These are phyloP conservation scores for Aspergillus awamori DNA, from an alignment of 2,329 filamentous ascomycete genomes.

Conservation along the genomic window DNA sequence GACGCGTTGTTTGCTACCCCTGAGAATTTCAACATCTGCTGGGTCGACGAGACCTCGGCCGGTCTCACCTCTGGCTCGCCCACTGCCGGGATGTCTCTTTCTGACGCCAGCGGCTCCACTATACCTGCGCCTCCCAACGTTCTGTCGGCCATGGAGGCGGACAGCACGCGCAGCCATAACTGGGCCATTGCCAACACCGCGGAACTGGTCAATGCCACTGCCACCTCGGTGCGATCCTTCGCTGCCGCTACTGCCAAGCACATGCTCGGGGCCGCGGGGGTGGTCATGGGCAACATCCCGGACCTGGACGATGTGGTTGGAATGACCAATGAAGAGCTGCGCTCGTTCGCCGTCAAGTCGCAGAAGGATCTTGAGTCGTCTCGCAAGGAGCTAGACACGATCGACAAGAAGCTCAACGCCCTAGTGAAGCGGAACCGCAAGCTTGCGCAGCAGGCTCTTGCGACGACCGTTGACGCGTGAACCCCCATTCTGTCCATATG, in stretches of 20 bases:
- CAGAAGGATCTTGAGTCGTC: slow-evolving; percentile 71
- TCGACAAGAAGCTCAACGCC: slow-evolving; percentile 48
- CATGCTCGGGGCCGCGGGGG: slow-evolving; percentile 37
- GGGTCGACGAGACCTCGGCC: slow-evolving; percentile 43
- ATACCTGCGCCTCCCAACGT: slow-evolving; percentile 39
- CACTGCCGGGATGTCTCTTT: slow-evolving; percentile 23
- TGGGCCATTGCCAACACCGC: slow-evolving; percentile 42
- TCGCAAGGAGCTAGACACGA: slow-evolving; percentile 64
- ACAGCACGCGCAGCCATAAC: slow-evolving; percentile 41
- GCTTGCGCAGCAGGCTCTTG: slow-evolving; percentile 45
- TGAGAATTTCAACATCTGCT: slow-evolving; percentile 50
- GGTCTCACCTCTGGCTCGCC: slow-evolving; percentile 31
- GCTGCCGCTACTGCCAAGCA: slow-evolving; percentile 42
- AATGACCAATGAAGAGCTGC: slow-evolving; percentile 46
- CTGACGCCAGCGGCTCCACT: slow-evolving; percentile 27
- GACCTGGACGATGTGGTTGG: slow-evolving; percentile 46
- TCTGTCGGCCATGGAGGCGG: slow-evolving; percentile 43
- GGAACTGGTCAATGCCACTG: slow-evolving; percentile 39
- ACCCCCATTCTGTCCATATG: too few relatives aligned
- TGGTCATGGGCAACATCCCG: slow-evolving; percentile 35
- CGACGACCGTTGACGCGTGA: slow-evolving; percentile 17
- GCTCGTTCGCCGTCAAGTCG: slow-evolving; percentile 42
- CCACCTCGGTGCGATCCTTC: slow-evolving; percentile 39
- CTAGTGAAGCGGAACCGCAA: slow-evolving; percentile 49
- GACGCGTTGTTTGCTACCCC: slow-evolving; percentile 49